A percentile compares a stretch with the other conserved stretches of the same genome.
Conservation (phyloP, 2,329 filamentous ascomycete genomes). For the Salinomyces thailandicus region DNA sequence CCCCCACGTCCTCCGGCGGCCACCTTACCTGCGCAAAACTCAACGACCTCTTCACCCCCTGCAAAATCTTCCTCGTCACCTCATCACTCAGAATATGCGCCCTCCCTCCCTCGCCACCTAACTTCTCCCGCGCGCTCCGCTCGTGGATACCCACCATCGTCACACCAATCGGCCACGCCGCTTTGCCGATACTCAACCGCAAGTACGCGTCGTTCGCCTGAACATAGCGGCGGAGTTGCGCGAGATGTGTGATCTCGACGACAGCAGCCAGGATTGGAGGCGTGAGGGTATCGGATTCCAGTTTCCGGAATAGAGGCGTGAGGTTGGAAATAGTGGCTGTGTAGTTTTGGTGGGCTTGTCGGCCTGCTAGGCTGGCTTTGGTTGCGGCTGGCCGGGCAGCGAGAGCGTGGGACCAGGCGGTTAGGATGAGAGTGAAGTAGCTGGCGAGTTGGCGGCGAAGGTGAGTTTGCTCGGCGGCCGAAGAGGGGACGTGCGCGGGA, state of each 20-base stretch:
- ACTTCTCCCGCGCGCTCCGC: slow-evolving; percentile 85
- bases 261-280: slow-evolving; percentile 58
- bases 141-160: slow-evolving; percentile 99
- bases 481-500: slow-evolving; percentile 48
- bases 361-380: slow-evolving; percentile 66
- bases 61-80: slow-evolving; percentile 85
- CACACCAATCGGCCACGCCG: slow-evolving; percentile 94
- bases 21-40: slow-evolving; percentile 95
- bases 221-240: slow-evolving; percentile 84
- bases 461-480: slow-evolving; percentile 55
- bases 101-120: slow-evolving; percentile 49
- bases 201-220: slow-evolving; percentile 95
- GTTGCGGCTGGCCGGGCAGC: slow-evolving; percentile 46
- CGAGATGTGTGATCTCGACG: slow-evolving; percentile 81
- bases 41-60: slow-evolving; percentile 93
- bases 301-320: slow-evolving; percentile 77
- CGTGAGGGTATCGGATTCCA: slow-evolving; percentile 73
- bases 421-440: slow-evolving; percentile 93
- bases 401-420: slow-evolving; percentile 74
- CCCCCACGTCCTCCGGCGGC: slow-evolving; percentile 84
- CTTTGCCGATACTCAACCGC: slow-evolving; percentile 62
- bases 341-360: slow-evolving; percentile 75
- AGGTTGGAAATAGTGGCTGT: slow-evolving; percentile 78
- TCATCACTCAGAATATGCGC: slow-evolving; percentile 98
- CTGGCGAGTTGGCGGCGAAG: slow-evolving; percentile 81